These are phyloP conservation scores for Candida michaelii DNA, from an alignment of 805 yeast species.

Conservation along the genomic window DNA sequence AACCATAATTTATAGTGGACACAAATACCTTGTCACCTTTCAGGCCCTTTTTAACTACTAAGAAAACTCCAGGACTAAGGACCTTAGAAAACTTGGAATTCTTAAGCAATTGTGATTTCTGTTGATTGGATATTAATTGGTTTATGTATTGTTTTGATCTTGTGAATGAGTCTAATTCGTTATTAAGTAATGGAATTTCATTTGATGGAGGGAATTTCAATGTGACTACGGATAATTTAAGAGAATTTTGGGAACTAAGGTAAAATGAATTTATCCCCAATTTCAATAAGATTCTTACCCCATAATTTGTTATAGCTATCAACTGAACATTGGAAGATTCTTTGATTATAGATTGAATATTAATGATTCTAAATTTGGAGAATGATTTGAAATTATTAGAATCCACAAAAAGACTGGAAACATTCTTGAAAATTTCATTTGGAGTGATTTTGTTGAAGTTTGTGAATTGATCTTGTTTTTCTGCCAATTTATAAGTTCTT, in stretches of 20 bases:
- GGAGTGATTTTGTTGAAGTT: conserved; percentile 42
- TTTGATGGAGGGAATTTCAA: conserved; percentile 68
- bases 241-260: conserved; percentile 15
- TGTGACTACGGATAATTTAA: conserved; percentile 40
- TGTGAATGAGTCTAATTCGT: conserved; percentile 43
- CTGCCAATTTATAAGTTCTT: conserved; percentile 66
- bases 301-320: conserved; percentile 77
- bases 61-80: conserved; percentile 82
- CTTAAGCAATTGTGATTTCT: conserved; percentile 56
- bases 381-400: conserved; percentile 52
- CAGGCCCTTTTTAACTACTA: conserved; percentile 57
- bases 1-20: conserved; percentile 82
- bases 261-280: conserved; percentile 37
- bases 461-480: conserved; percentile 39
- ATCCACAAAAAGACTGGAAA: conserved; percentile 55
- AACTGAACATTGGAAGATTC: conserved; percentile 72
- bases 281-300: conserved; percentile 73
- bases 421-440: conserved; percentile 45
- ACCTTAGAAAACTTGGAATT: conserved; percentile 60
- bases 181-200: conserved; percentile 39
- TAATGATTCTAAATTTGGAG: conserved; percentile 55
- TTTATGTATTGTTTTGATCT: conserved; percentile 40
- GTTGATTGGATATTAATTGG: conserved; percentile 40
- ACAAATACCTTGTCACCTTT: conserved; percentile 58
- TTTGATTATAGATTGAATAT: conserved; percentile 56